phyloP scores from a whole-genome alignment of 2,329 filamentous ascomycete genomes.

The Hypoxylon sp. region DNA sequence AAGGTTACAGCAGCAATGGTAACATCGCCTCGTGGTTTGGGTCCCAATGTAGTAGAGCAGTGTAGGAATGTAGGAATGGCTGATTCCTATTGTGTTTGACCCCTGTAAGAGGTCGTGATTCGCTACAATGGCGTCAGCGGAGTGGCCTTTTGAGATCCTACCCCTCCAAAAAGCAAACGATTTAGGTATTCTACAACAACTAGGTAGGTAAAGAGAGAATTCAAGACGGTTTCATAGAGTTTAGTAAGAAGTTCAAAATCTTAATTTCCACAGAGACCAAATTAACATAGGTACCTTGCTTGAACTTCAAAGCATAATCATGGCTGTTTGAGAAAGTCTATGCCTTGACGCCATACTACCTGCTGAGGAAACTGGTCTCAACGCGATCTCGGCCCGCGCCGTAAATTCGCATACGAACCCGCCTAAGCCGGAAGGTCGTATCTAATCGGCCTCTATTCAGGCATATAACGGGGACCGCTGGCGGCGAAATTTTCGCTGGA shows the following conservation, averaged over 20 bases:
- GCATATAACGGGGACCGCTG: conserved; percentile 1
- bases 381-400: conserved; percentile 14
- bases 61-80: neutral
- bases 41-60: conserved; percentile 15
- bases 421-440: conserved; percentile 20
- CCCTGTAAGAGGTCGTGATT: neutral
- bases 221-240: neutral
- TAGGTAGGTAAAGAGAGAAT: neutral
- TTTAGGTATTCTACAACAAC: neutral
- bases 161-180: too few relatives aligned
- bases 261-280: neutral
- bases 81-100: neutral
- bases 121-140: neutral
- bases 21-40: conserved; percentile 19
- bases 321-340: neutral
- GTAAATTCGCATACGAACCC: conserved; percentile 6
- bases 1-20: conserved; percentile 10
- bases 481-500: conserved; percentile 12
- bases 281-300: neutral
- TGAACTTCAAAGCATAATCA: neutral
- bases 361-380: conserved; percentile 6
- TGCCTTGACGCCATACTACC: conserved; percentile 5
- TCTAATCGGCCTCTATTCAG: conserved; percentile 2
- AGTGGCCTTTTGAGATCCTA: neutral
- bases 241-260: neutral